These are phyloP conservation scores for Cystobasidium sp. DNA, from an alignment of 1,284 basidiomycete species.

Conservation along the genomic window DNA sequence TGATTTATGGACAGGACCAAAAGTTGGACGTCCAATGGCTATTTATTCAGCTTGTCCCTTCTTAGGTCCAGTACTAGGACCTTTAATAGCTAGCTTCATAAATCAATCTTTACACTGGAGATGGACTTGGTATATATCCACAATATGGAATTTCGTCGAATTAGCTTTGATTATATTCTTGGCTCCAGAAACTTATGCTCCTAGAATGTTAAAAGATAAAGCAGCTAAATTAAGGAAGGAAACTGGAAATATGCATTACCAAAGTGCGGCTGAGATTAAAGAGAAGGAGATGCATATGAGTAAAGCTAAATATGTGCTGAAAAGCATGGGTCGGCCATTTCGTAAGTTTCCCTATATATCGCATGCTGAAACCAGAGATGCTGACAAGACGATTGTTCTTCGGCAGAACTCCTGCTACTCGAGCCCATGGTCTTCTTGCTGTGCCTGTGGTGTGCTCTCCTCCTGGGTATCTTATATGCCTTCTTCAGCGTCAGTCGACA, in stretches of 20 bases:
- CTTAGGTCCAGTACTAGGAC: constrained; percentile 44
- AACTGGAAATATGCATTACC: constrained; percentile 61
- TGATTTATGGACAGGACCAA: constrained; percentile 69
- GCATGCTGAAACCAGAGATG: constrained; percentile 64
- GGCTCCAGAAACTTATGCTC: constrained; percentile 74
- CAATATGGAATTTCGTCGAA: constrained; percentile 58
- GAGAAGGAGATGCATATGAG: constrained; percentile 30
- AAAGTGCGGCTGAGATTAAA: constrained; percentile 62
- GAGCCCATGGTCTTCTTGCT: constrained; percentile 78
- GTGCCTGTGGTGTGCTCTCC: constrained; percentile 66
- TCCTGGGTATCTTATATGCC: constrained; percentile 75
- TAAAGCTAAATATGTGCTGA: constrained; percentile 26
- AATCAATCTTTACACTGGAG: constrained; percentile 66
- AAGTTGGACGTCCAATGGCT: constrained; percentile 77
- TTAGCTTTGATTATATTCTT: constrained; percentile 55
- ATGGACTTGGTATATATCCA: constrained; percentile 74
- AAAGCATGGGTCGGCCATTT: constrained; percentile 34
- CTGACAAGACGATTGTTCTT: constrained; percentile 61
- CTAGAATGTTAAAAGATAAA: constrained; percentile 67
- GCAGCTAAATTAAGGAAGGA: constrained; percentile 63
- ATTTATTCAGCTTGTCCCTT: constrained; percentile 61
- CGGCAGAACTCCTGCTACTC: constrained; percentile 65
- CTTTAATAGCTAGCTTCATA: constrained; percentile 32
- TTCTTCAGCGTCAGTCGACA: constrained; percentile 63
- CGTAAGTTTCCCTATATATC: constrained; percentile 7